Evolutionary conservation across 2,329 filamentous ascomycete species (phyloP).

Genomic region (Cyclaneusma minus): DNA sequence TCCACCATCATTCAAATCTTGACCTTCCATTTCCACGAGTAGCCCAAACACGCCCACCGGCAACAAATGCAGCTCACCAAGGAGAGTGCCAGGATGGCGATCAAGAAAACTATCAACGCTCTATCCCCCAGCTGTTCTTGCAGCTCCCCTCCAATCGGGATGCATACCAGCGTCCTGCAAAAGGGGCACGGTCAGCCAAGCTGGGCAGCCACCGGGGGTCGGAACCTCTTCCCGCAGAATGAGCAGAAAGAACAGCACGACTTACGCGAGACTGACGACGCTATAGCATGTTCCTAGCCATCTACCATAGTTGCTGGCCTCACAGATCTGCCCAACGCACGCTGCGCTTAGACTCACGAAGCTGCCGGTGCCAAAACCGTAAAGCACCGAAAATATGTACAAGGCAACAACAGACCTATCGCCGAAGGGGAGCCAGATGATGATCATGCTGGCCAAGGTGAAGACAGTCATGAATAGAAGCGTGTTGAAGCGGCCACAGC

Average conservation of each 20-base stretch:
- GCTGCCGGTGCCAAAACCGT: slow-evolving; percentile 16
- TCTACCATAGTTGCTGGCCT: slow-evolving; percentile 14
- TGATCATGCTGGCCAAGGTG: slow-evolving; percentile 7
- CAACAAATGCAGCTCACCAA: slow-evolving; percentile 12
- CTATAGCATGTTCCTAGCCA: slow-evolving; percentile 15
- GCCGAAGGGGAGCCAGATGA: slow-evolving; percentile 9
- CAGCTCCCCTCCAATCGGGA: slow-evolving; percentile 14
- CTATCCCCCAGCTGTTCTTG: slow-evolving; percentile 9
- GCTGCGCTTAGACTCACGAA: slow-evolving; percentile 16
- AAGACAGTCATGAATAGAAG: slow-evolving; percentile 8
- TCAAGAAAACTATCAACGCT: slow-evolving; percentile 14
- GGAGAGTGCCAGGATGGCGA: slow-evolving; percentile 11
- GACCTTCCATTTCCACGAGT: slow-evolving; percentile 14
- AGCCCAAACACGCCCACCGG: slow-evolving; percentile 16
- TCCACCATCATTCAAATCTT: slow-evolving; percentile 13
- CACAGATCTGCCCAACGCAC: slow-evolving; percentile 15
- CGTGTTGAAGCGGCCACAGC: slow-evolving; percentile 12
- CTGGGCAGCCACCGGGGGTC: not conserved
- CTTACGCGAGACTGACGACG: slow-evolving; percentile 16
- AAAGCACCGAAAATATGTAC: slow-evolving; percentile 9
- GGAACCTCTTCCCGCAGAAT: not conserved
- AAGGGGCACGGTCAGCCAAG: not conserved
- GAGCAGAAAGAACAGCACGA: slow-evolving; percentile 1
- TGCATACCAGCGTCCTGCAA: slow-evolving; percentile 13
- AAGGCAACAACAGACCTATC: slow-evolving; percentile 4